Conservation (phyloP, 805 yeast genomes). For the Wickerhamomyces tratensis region DNA sequence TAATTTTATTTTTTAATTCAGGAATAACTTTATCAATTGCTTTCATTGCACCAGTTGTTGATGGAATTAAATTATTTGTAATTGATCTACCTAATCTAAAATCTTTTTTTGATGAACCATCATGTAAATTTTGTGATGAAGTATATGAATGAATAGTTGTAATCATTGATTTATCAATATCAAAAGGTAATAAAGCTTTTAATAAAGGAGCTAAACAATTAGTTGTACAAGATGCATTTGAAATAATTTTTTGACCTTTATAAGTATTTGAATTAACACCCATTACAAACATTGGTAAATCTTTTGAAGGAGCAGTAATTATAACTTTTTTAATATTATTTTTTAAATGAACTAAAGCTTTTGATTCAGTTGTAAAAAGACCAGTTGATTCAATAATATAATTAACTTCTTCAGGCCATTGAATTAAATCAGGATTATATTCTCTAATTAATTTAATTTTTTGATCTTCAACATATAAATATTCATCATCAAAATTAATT, state of each 20-base stretch:
- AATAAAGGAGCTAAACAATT: slow-evolving; percentile 71
- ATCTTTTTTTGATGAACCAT: slow-evolving; percentile 71
- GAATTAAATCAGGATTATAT: slow-evolving; percentile 57
- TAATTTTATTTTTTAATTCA: slow-evolving; percentile 60
- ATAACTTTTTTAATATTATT: slow-evolving; percentile 70
- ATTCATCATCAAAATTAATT: slow-evolving; percentile 41
- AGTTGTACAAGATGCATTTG: slow-evolving; percentile 69
- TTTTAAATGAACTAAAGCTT: slow-evolving; percentile 59
- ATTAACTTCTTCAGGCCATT: slow-evolving; percentile 60
- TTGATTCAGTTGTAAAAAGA: slow-evolving; percentile 55
- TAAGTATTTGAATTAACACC: slow-evolving; percentile 60
- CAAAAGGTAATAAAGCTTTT: slow-evolving; percentile 56
- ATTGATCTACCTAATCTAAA: slow-evolving; percentile 80
- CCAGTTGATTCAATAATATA: slow-evolving; percentile 65
- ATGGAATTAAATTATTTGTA: slow-evolving; percentile 66
- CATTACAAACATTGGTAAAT: slow-evolving; percentile 66
- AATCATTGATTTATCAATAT: slow-evolving; percentile 67
- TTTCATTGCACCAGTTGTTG: slow-evolving; percentile 71
- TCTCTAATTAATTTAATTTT: slow-evolving; percentile 45
- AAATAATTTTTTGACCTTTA: slow-evolving; percentile 47
- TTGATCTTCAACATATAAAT: slow-evolving; percentile 44
- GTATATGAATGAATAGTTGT: slow-evolving; percentile 67
- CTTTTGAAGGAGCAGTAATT: slow-evolving; percentile 63
- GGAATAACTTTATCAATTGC: slow-evolving; percentile 71
- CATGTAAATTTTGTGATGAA: slow-evolving; percentile 66